phyloP scores from a whole-genome alignment of 148 eudicot species.

The Selenicereus undatus region DNA sequence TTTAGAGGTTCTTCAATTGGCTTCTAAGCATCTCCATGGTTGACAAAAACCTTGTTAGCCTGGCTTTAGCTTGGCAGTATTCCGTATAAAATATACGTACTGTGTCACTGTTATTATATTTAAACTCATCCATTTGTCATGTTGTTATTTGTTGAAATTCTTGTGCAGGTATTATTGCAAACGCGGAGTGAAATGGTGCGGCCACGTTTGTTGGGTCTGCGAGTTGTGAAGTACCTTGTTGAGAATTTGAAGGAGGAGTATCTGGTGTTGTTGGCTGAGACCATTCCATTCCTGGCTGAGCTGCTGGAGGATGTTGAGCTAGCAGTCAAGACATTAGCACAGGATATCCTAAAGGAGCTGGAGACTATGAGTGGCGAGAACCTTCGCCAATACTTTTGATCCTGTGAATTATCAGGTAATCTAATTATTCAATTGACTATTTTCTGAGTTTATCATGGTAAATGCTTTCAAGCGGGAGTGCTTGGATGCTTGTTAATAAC shows the following conservation, averaged over 20 bases:
- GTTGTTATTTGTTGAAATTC: not conserved
- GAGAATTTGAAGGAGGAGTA: constrained; percentile 88
- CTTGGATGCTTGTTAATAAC: too few species aligned
- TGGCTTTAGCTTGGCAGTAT: too few species aligned
- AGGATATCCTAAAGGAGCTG: constrained; percentile 82
- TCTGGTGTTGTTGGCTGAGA: constrained; percentile 72
- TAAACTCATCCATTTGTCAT: not conserved
- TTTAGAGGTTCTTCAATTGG: too few species aligned
- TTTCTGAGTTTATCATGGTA: not conserved
- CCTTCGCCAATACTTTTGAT: constrained; percentile 68
- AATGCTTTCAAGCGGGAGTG: too few species aligned
- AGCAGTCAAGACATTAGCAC: constrained; percentile 81
- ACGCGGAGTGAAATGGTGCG: constrained; percentile 77
- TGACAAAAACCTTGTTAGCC: too few species aligned
- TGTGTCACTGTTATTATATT: too few species aligned
- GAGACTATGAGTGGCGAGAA: constrained; percentile 89
- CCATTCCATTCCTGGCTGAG: constrained; percentile 93
- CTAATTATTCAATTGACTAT: not conserved
- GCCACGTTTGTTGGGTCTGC: constrained; percentile 65
- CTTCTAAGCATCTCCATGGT: too few species aligned
- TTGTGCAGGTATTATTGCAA: constrained; percentile 81
- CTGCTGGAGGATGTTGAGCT: constrained; percentile 85
- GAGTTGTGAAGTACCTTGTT: constrained; percentile 63
- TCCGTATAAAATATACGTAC: too few species aligned
- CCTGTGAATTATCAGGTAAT: constrained; percentile 12